Evolutionary conservation across 176 grass and related monocot species (phyloP), one percentile per base, ranked within the genome.

Genomic region (Thinopyrum elongatum): DNA sequence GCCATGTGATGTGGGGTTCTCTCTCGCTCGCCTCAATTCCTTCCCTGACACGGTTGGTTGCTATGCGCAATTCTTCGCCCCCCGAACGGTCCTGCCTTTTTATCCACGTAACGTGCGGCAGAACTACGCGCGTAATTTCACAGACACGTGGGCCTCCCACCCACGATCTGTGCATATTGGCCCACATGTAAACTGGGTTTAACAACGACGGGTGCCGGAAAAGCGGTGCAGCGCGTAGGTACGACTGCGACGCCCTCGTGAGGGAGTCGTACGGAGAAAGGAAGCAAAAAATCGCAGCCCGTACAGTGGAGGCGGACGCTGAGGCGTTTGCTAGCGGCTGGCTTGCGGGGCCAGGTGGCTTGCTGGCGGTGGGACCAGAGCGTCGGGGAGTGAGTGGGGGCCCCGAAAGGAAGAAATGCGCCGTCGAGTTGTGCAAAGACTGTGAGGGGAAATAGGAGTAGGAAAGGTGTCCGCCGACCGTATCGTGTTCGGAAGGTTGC

Each of bases 51-150:
- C 5, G 4, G 14, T 25, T 14, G 27, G 41, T 22, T 63, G 27
- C 42, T 41, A 30, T 28, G n/a, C 69, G 28, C 28, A 44, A n/a
- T 57, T n/a, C 33, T 55, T 35, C 47, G 65, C 29, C 55, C 65
- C 10, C 61, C 25, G 6, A 46, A 62, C 78, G 76, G 42, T 47
- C 4, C 42, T 11, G 10, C 73, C 47, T 83, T 67, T 87, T 59
- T 65, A 67, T 83, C 70, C 38, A 2, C 28, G 82, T 65, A 84
- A 84, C 71, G 72, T 65, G 82, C 73, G 41, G 71, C 71, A 19
- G 73, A 10, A 3, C 26, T 31, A 30, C 44, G 73, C 44, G 72
- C 12, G 38, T 26, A 44, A 28, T 8, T 16, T 17, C 72, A 51
- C 72, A 8, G 72, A 75, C 15, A 14, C 27, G 72, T 75, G 72